Evolutionary conservation across 768 basidiomycete genomes (phyloP), one percentile per base, ranked within the genome.

Genomic region (Mycena polygramma): DNA sequence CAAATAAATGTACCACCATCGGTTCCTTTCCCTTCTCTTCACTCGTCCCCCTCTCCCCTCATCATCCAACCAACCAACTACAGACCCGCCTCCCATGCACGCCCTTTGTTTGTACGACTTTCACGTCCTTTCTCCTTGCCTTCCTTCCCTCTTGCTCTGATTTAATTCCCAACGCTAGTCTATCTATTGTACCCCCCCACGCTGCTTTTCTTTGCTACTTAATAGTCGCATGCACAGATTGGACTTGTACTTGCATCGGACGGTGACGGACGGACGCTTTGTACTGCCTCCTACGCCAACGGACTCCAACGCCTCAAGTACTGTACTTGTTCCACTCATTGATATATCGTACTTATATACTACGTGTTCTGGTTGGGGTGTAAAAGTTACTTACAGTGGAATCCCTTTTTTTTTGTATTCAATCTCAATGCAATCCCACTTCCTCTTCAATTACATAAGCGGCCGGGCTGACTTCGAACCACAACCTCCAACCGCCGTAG

Each of bases 241-340:
- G 70, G 70, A 71, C 65, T 71, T 71, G 70, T 71, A 71, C 65
- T 66, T 57, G 69, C 64, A 71, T 71, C 58, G 69, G 69, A 71
- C 70, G 65, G 64, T 61, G 58, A 66, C 69, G 69, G 69, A 59
- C 9, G 41, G 30, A 30, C 30, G 30, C 30, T 60, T 55, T n/a
- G 60, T 51, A 46, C 69, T 70, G 45, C 49, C 69, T 70, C 45
- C 57, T 63, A 30, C 30, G 30, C 52, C 57, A 41, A 41, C 41
- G 63, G 57, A 64, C 62, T 66, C 68, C 46, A 57, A 30, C 64
- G 59, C 51, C 66, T 7, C 10, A 41, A 11, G 41, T 41, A 41
- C 41, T 41, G 69, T 70, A 70, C 69, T 60, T 70, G 69, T 57
- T 70, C 68, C 43, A 69, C 30, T 30, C 30, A 30, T 30, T 6